Base-by-base conservation (phyloP, 108 stramenopile species). In the Cyclotella choctawhatcheeana region DNA sequence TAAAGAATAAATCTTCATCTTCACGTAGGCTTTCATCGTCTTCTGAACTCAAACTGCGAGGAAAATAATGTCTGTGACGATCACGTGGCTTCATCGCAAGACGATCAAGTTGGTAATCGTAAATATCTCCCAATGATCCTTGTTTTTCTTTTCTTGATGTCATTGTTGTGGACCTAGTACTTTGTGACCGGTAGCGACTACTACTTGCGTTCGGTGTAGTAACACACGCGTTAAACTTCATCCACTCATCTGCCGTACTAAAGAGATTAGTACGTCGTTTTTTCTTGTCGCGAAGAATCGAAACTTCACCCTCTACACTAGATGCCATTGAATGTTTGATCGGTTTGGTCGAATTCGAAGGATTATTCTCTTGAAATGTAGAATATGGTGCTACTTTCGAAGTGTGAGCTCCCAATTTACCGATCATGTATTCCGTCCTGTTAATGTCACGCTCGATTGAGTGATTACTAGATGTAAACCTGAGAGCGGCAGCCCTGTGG, bases 71-170 rank as follows among this genome's bases (percentile, higher is more conserved):
- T n/a, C n/a, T 48, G 34, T 60, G 5, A 34, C 58, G 58, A 7
- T 60, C 58, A 6, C 17, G 2, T 35, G 58, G 58, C 20, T 60
- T 60, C 58, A 60, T 60, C 5, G 58, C 5, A 4, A 60, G 18
- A 34, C 32, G 34, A 60, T 60, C 33, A 2, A 60, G 58, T 21
- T 60, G 58, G 17, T 60, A 34, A 20, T 60, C 58, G 32, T 34
- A 60, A 31, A 60, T 37, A 35, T 60, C 34, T 18, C 58, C 58
- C 33, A 60, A n/a, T 48, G 17, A 48, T 8, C 47, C n/a, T n/a
- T 10, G 8, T n/a, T 10, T 8, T n/a, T 48, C n/a, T n/a, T n/a
- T 48, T 48, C 4, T n/a, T n/a, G 47, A 17, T n/a, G 12, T 48
- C 16, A n/a, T 4, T 4, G 16, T 48, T 17, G n/a, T n/a, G 18